Conservation (phyloP, 441 rosid genomes). For the Isatis lusitanica region DNA sequence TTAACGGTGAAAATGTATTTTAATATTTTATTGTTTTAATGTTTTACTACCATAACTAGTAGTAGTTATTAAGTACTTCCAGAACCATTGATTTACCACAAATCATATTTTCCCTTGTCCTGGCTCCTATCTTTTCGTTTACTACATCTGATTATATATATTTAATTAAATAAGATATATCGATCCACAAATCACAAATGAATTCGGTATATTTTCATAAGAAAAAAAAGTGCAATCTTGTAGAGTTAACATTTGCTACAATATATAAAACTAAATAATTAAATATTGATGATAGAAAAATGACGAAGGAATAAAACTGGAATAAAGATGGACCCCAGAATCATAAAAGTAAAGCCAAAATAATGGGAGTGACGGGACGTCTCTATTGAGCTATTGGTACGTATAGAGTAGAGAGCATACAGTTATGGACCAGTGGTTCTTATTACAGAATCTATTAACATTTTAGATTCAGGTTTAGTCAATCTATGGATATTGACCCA, state of each 20-base stretch:
- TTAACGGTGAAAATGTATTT: neutral
- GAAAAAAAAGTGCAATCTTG: neutral
- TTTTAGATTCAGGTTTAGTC: slow-evolving; percentile 28
- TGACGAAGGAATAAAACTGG: slow-evolving; percentile 14
- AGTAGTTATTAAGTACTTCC: no score
- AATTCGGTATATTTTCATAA: no score
- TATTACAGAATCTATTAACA: slow-evolving; percentile 31
- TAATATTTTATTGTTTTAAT: neutral
- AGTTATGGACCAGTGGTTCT: slow-evolving; percentile 36
- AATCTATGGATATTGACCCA: slow-evolving; percentile 20
- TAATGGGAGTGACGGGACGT: slow-evolving; percentile 36
- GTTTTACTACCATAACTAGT: neutral
- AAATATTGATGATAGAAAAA: neutral
- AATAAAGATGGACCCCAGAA: slow-evolving; percentile 32
- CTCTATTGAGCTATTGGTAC: slow-evolving; percentile 26
- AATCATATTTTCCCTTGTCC: neutral
- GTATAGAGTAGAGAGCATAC: slow-evolving; percentile 27
- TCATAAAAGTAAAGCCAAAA: slow-evolving; percentile 32
- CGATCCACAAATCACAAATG: no score
- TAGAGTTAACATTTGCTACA: neutral
- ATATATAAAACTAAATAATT: neutral
- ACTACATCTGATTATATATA: neutral
- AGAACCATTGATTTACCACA: neutral
- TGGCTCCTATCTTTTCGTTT: neutral
- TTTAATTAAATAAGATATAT: neutral